A percentile compares a stretch with the other conserved stretches of the same genome.
Conservation (phyloP, 2,329 filamentous ascomycete species). For the Plectosphaerella cucumerina region DNA sequence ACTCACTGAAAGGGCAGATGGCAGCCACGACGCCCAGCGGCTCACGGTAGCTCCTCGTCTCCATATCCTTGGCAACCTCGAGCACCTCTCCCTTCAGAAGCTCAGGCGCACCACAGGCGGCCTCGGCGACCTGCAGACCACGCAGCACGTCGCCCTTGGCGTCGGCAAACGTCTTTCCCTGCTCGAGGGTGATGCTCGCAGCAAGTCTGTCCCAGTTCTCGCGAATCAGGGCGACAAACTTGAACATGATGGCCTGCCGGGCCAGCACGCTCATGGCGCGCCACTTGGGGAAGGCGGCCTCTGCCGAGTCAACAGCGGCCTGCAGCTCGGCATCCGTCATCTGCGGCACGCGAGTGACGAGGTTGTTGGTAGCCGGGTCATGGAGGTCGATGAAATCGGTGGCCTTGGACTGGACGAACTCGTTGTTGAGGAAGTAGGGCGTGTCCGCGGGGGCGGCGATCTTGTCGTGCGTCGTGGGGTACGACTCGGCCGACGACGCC, state of each 20-base stretch:
- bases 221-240: slow-evolving; percentile 72
- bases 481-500: slow-evolving; percentile 54
- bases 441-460: slow-evolving; percentile 66
- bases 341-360: slow-evolving; percentile 79
- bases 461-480: slow-evolving; percentile 68
- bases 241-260: slow-evolving; percentile 84
- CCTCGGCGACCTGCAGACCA: slow-evolving; percentile 81
- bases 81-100: slow-evolving; percentile 79
- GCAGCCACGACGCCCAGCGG: slow-evolving; percentile 76
- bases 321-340: slow-evolving; percentile 74
- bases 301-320: slow-evolving; percentile 69
- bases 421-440: slow-evolving; percentile 74
- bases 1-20: slow-evolving; percentile 81
- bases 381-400: slow-evolving; percentile 73
- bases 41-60: slow-evolving; percentile 78
- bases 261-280: slow-evolving; percentile 66
- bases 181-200: slow-evolving; percentile 80
- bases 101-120: slow-evolving; percentile 74
- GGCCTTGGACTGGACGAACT: slow-evolving; percentile 65
- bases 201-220: slow-evolving; percentile 84
- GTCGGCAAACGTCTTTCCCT: slow-evolving; percentile 85
- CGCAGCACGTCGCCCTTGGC: slow-evolving; percentile 77
- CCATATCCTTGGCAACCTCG: slow-evolving; percentile 87
- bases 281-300: slow-evolving; percentile 74
- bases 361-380: slow-evolving; percentile 81